Evolutionary conservation across 495 filamentous ascomycete genomes (phyloP).

Genomic region (Hypoxylon perforatum): DNA sequence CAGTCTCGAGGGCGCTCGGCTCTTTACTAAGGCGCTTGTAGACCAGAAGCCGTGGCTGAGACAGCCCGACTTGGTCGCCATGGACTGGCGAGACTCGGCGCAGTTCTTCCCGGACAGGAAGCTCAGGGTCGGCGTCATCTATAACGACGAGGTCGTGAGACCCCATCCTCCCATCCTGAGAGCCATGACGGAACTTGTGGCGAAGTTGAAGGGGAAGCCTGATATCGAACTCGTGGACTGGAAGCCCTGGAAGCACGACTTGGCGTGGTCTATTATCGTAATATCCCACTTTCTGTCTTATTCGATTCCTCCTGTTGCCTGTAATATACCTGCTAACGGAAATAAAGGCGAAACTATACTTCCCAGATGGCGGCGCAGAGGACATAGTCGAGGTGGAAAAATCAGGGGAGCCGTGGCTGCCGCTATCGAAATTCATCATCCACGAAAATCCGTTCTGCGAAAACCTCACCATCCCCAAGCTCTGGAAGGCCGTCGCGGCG

Average conservation of each 20-base stretch:
- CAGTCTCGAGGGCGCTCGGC: slow-evolving; percentile 68
- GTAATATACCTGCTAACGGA: not conserved
- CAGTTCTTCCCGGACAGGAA: slow-evolving; percentile 48
- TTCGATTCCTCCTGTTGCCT: not conserved
- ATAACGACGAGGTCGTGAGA: slow-evolving; percentile 75
- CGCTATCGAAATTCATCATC: slow-evolving; percentile 62
- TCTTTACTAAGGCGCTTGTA: slow-evolving; percentile 72
- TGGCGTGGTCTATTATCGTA: slow-evolving; percentile 69
- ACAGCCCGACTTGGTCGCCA: slow-evolving; percentile 67
- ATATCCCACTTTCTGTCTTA: not conserved
- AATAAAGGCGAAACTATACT: slow-evolving; percentile 53
- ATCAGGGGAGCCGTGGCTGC: slow-evolving; percentile 67
- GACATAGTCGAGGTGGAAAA: slow-evolving; percentile 59
- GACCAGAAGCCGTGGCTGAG: slow-evolving; percentile 69
- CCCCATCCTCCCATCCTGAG: slow-evolving; percentile 77
- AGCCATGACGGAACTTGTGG: slow-evolving; percentile 66
- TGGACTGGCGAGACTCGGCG: slow-evolving; percentile 66
- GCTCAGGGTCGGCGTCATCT: slow-evolving; percentile 74
- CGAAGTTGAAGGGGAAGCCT: slow-evolving; percentile 59
- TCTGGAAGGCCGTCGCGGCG: slow-evolving; percentile 49
- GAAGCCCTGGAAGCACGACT: slow-evolving; percentile 70
- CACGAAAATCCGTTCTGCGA: slow-evolving; percentile 58
- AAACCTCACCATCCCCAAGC: slow-evolving; percentile 47
- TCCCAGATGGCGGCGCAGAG: slow-evolving; percentile 67
- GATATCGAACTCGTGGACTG: slow-evolving; percentile 71